Conservation (phyloP, 2,329 filamentous ascomycete genomes). For the Thermochaetoides dissita region DNA sequence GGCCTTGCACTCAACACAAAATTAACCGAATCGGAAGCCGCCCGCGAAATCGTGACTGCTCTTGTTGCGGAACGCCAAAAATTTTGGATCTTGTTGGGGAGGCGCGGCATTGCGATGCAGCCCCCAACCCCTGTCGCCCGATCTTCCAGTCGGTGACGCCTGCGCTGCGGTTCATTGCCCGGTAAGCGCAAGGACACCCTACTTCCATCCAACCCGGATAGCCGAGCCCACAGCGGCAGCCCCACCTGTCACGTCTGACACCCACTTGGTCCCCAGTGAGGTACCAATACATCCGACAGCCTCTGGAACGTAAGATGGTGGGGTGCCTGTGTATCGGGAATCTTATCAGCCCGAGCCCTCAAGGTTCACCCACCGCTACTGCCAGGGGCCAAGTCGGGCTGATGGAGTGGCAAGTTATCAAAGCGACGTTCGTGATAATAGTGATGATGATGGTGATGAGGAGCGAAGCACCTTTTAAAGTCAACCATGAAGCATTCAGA, state of each 20-base stretch:
- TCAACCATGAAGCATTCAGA: too few species aligned
- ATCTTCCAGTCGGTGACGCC: slow-evolving; percentile 6
- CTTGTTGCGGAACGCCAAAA: slow-evolving; percentile 18
- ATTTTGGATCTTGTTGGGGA: slow-evolving; percentile 23
- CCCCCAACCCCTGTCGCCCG: slow-evolving; percentile 10
- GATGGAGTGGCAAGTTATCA: too few species aligned
- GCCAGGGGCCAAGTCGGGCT: too few species aligned
- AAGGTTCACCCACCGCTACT: too few species aligned
- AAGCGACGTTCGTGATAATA: too few species aligned
- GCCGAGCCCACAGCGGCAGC: slow-evolving; percentile 10
- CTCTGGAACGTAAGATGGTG: too few species aligned
- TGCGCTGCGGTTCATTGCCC: slow-evolving; percentile 7
- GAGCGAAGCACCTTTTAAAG: too few species aligned
- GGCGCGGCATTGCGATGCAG: slow-evolving; percentile 5
- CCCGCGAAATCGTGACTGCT: slow-evolving; percentile 6
- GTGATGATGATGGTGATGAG: too few species aligned
- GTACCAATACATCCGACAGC: slow-evolving; percentile 10
- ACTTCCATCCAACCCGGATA: slow-evolving; percentile 9
- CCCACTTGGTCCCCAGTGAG: slow-evolving; percentile 1
- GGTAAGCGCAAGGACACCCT: slow-evolving; percentile 2
- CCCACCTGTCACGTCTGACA: slow-evolving; percentile 11
- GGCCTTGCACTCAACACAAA: slow-evolving; percentile 12
- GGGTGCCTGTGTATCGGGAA: too few species aligned
- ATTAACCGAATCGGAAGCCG: slow-evolving; percentile 3
- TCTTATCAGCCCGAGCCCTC: too few species aligned